Evolutionary conservation across 2,329 filamentous ascomycete genomes (phyloP).

Genomic region (Trichoderma lentiforme): DNA sequence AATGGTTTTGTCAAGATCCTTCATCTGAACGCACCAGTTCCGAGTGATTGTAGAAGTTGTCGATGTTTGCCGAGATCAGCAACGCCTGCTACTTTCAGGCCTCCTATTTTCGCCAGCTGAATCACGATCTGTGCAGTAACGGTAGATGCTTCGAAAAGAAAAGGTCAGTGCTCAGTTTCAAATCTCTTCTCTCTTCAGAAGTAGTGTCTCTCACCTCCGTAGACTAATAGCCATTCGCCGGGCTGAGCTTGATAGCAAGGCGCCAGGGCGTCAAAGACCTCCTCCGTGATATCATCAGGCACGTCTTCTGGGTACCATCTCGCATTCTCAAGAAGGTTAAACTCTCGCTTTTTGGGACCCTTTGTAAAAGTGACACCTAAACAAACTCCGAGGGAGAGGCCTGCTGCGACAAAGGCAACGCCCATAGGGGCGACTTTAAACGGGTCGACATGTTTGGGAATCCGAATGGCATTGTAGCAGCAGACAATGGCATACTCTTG

Average conservation of each 20-base stretch:
- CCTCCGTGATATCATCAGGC: slow-evolving; percentile 7
- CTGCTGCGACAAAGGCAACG: slow-evolving; percentile 9
- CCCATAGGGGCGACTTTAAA: slow-evolving; percentile 13
- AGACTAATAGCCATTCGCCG: slow-evolving; percentile 14
- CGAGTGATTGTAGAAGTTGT: neutral
- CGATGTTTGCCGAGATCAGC: neutral
- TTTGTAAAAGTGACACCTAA: slow-evolving; percentile 6
- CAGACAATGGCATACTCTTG: slow-evolving; percentile 16
- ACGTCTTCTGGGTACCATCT: slow-evolving; percentile 5
- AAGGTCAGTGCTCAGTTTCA: neutral
- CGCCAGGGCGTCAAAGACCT: slow-evolving; percentile 12
- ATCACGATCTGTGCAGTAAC: slow-evolving; percentile 1
- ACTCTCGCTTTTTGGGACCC: slow-evolving; percentile 1
- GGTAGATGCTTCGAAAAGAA: slow-evolving; percentile 2
- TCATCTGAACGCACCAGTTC: neutral
- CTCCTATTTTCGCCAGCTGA: slow-evolving; percentile 11
- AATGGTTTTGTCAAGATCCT: neutral
- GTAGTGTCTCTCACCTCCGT: neutral
- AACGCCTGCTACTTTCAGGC: slow-evolving; percentile 8
- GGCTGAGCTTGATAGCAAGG: slow-evolving; percentile 15
- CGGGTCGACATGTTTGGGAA: slow-evolving; percentile 14
- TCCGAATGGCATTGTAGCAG: slow-evolving; percentile 16
- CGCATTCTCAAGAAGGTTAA: slow-evolving; percentile 12
- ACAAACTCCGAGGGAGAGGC: slow-evolving; percentile 10
- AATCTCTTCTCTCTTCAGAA: neutral